These are phyloP conservation scores for Trichothecium sympodiale DNA, from an alignment of 2,329 filamentous ascomycete genomes.

Conservation along the genomic window DNA sequence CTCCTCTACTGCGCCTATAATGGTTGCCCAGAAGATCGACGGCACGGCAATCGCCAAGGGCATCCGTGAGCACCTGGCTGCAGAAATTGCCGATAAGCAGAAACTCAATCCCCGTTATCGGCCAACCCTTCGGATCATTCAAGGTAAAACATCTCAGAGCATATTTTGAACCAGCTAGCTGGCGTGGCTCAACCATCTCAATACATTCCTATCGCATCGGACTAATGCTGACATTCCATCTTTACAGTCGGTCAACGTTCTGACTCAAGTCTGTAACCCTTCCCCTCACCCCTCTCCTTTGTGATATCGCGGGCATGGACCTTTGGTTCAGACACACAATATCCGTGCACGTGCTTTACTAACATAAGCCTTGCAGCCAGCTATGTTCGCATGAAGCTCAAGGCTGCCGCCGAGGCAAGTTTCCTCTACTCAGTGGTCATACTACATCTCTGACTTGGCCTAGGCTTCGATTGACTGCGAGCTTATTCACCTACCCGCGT, in stretches of 20 bases:
- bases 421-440: background rate
- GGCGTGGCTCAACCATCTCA: too few relatives aligned
- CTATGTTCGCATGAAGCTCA: slow-evolving; percentile 99
- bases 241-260: slow-evolving; percentile 73
- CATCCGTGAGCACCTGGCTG: slow-evolving; percentile 73
- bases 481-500: slow-evolving; percentile 71
- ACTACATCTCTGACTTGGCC: background rate
- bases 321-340: background rate
- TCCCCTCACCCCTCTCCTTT: slow-evolving; percentile 10
- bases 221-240: slow-evolving; percentile 5
- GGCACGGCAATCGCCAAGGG: slow-evolving; percentile 88
- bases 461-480: slow-evolving; percentile 85
- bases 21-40: slow-evolving; percentile 88
- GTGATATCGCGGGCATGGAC: slow-evolving; percentile 4
- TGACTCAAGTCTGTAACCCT: slow-evolving; percentile 60
- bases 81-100: slow-evolving; percentile 74
- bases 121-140: slow-evolving; percentile 87
- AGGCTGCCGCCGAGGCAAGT: slow-evolving; percentile 80
- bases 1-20: slow-evolving; percentile 44
- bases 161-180: background rate
- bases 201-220: slow-evolving; percentile 3
- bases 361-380: slow-evolving; percentile 50
- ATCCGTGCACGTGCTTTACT: slow-evolving; percentile 4
- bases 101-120: slow-evolving; percentile 75
- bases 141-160: slow-evolving; percentile 47